Base-by-base conservation (phyloP, 1,284 basidiomycete genomes). In the Sanghuangporus baumii region DNA sequence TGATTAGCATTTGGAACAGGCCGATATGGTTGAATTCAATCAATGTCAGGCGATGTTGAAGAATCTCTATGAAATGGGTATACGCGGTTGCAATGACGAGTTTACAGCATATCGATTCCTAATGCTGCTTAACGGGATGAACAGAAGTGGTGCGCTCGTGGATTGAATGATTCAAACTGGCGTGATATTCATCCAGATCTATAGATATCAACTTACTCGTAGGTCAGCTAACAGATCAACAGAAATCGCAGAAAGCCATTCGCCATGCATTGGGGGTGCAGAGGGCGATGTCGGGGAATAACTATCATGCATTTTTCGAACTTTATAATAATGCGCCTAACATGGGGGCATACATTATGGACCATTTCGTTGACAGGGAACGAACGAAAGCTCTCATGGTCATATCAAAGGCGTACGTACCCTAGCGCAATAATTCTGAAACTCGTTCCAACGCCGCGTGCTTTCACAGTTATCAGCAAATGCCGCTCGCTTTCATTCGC, bases 321-420 rank as follows among this genome's bases (percentile, higher is more conserved):
- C 79, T 96, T 57, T 99, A 94, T 76, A 70, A 85, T 67, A 81
- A 82, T 64, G 93, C 94, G 51, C 96, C 96, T 48, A 96, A 96
- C 73, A 98, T 99, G 97, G 94, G 94, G 57, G 95, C 87, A 62
- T 98, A 98, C 75, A 94, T 99, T 72, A 97, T 99, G 93, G 96
- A 99, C 75, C 95, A 98, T 74, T 98, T 99, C 74, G 90, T 98
- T 68, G 88, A 91, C 71, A 85, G 97, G 67, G 97, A 98, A 77
- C 80, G 97, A 61, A 84, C 92, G 61, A 86, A 88, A 65, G 95
- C 95, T 1, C 76, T 99, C 62, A 84, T 94, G 69, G 86, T 91
- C 69, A 95, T 99, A 79, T 86, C 93, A 43, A 96, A 91, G 83
- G 90, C 92, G 95, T 96, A 69, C 72, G 94, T 80, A 40, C 36